Evolutionary conservation across 768 basidiomycete species (phyloP), one percentile per base, ranked within the genome.

Genomic region (Rickenella mellea): DNA sequence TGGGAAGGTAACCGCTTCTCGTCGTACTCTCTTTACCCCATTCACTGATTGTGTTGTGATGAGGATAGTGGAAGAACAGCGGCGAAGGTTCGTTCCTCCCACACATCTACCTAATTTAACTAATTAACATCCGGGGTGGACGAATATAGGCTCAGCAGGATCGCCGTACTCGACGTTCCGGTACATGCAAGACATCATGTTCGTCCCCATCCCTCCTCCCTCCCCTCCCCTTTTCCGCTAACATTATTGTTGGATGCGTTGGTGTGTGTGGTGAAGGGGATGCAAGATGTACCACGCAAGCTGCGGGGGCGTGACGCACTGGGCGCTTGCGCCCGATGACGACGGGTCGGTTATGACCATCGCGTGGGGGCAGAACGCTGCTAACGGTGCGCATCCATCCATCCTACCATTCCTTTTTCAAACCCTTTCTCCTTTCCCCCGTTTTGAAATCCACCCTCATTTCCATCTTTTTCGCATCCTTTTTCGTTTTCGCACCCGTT

Each of bases 221-320:
- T 35, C 19, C 42, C 33, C 5, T 27, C 11, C 11, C 24, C 10
- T 15, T 42, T 11, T 6, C 3, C 36, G 5, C 0, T 53, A 45
- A 47, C 49, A n/a, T 50, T 48, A 36, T 39, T 35, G 43, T 51
- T n/a, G n/a, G n/a, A n/a, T n/a, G n/a, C n/a, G n/a, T n/a, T n/a
- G n/a, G n/a, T 21, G 45, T 42, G 9, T 30, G 38, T 33, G 29
- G 4, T 47, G 21, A 50, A 88, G 81, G 80, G 80, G 76, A 3
- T 94, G 87, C 67, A 88, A 88, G 55, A 76, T 87, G 22, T 61
- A 63, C 17, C 65, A 73, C 6, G 80, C 80, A 1, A 65, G 71
- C 14, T 83, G 80, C 31, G 94, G 94, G 25, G 92, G 92, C 14
- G 88, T 92, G 12, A 91, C 91, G 0, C 87, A 94, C 55, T 96